These are phyloP conservation scores for Penicillium sclerotigenum DNA, from an alignment of 2,329 filamentous ascomycete species.

Conservation along the genomic window DNA sequence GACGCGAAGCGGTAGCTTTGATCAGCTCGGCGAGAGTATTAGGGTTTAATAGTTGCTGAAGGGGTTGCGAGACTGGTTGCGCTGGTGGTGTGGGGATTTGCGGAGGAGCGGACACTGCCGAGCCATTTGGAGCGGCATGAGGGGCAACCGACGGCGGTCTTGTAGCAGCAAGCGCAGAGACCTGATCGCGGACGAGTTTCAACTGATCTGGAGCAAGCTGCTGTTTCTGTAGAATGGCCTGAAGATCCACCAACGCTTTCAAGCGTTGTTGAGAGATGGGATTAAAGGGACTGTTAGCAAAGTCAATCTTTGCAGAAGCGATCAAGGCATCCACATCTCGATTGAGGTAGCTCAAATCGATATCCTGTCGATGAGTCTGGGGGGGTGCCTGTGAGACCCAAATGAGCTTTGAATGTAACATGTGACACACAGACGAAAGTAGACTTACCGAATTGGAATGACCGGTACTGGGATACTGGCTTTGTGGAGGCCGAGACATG, in stretches of 20 bases:
- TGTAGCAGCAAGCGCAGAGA: slow-evolving; percentile 66
- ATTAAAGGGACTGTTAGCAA: slow-evolving; percentile 74
- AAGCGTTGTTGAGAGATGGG: slow-evolving; percentile 71
- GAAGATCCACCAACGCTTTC: slow-evolving; percentile 80
- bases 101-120: slow-evolving; percentile 32
- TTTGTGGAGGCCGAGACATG: slow-evolving; percentile 33
- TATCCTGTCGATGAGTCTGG: slow-evolving; percentile 36
- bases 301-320: slow-evolving; percentile 66
- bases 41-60: slow-evolving; percentile 41
- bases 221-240: slow-evolving; percentile 73
- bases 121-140: slow-evolving; percentile 16
- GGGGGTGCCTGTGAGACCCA: slow-evolving; percentile 30
- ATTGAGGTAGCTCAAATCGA: slow-evolving; percentile 69
- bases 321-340: slow-evolving; percentile 80
- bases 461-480: slow-evolving; percentile 35
- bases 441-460: slow-evolving; percentile 20
- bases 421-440: neutral
- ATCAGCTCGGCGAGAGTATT: slow-evolving; percentile 46
- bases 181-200: slow-evolving; percentile 78
- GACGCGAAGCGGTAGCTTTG: slow-evolving; percentile 42
- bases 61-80: slow-evolving; percentile 35
- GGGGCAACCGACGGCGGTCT: slow-evolving; percentile 20
- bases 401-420: slow-evolving; percentile 8
- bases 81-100: slow-evolving; percentile 43
- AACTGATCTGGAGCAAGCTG: slow-evolving; percentile 77